Conservation (phyloP, 2,329 filamentous ascomycete species). For the Graphium sp. region DNA sequence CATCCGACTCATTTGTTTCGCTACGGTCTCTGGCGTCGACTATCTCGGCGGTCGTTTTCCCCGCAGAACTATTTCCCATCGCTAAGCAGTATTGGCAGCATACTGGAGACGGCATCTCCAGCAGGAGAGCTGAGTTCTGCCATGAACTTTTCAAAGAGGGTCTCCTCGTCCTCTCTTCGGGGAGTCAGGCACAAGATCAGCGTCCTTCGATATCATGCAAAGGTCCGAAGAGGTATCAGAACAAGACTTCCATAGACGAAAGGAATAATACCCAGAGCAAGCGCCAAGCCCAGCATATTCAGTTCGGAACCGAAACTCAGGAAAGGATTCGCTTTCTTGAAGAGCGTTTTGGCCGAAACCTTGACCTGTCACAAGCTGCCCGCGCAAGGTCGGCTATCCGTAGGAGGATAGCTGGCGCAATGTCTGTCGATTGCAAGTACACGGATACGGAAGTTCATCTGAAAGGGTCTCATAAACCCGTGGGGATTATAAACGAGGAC, state of each 20-base stretch:
- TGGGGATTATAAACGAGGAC: constrained; percentile 48
- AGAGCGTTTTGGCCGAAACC: constrained; percentile 82
- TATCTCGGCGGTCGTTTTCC: constrained; percentile 57
- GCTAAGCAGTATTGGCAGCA: constrained; percentile 99
- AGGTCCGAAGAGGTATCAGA: constrained; percentile 69
- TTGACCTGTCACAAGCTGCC: constrained; percentile 61
- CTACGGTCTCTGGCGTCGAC: constrained; percentile 39
- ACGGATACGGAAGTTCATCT: too few relatives aligned
- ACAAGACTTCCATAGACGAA: constrained; percentile 24
- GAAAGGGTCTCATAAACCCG: constrained; percentile 7
- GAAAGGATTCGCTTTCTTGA: constrained; percentile 77
- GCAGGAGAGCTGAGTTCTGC: constrained; percentile 81
- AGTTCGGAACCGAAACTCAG: constrained; percentile 20
- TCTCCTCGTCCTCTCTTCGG: constrained; percentile 23
- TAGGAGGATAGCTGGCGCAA: constrained; percentile 72
- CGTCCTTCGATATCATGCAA: constrained; percentile 23
- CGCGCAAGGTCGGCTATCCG: constrained; percentile 77
- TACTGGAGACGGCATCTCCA: constrained; percentile 81
- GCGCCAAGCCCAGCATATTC: constrained; percentile 6
- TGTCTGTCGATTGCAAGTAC: constrained; percentile 60
- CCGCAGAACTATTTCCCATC: constrained; percentile 45
- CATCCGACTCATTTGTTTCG: constrained; percentile 29
- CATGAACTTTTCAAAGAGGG: constrained; percentile 57
- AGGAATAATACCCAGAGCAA: constrained; percentile 9
- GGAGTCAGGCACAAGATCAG: constrained; percentile 9